Base-by-base conservation (phyloP, 441 rosid species). In the Aleurites moluccanus region DNA sequence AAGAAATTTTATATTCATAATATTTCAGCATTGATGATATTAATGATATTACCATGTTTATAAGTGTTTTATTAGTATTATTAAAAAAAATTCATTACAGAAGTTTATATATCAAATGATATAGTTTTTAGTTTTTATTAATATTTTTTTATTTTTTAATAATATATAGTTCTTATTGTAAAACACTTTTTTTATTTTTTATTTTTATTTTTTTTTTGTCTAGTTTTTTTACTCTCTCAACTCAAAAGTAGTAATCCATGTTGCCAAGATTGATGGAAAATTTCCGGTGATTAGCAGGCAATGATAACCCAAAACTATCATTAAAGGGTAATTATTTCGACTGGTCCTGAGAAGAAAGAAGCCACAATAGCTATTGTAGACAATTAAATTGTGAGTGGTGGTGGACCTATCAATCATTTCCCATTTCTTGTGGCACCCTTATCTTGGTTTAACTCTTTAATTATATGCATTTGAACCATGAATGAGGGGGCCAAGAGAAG, bases 391-490 rank as follows among this genome's bases (percentile, higher is more conserved):
- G 28, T 42, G 42, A 62, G 69, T 33, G 44, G 82, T 81, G 81
- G 87, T 78, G 87, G 84, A 80, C 74, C 80, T 72, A 50, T 75
- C 47, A 83, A 86, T 86, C 83, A 82, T 82, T 79, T 74, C 64
- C 42, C 76, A 66, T 61, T 73, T 68, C 73, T 74, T 42, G 50
- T 40, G 79, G 60, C 70, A 62, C 47, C 38, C 80, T 69, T 21
- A 33, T 66, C 69, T 50, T 78, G 23, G 44, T 42, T 73, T 25
- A 70, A 67, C 69, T 38, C 73, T 68, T 73, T 35, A 30, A 74
- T 69, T 33, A 73, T 50, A 67, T 62, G 68, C 75, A 76, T 78
- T 69, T 38, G 75, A 67, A 67, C 77, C 72, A 65, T 64, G 57
- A 38, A 72, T 7, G 28, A 64, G n/a, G 52, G 74, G 72, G 71